A percentile compares a stretch with the other conserved stretches of the same genome.
These are phyloP conservation scores for Hyaloperonospora brassicae DNA, from an alignment of 352 stramenopile species.

Conservation along the genomic window DNA sequence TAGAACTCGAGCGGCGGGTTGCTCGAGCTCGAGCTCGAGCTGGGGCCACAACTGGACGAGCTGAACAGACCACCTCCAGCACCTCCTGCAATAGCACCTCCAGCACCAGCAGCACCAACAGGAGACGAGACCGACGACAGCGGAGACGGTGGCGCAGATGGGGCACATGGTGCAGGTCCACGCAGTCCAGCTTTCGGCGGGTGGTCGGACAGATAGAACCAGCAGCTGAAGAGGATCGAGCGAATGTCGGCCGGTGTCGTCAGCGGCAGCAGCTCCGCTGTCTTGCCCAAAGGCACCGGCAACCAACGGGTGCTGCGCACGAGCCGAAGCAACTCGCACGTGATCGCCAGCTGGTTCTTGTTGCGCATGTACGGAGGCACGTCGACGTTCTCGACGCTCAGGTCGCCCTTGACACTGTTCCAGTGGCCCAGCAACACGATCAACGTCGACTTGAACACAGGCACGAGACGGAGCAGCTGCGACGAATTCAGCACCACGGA, in stretches of 20 bases:
- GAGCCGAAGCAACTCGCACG: conserved; percentile 55
- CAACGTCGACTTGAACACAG: conserved; percentile 64
- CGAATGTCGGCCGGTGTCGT: conserved; percentile 65
- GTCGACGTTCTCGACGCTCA: conserved; percentile 57
- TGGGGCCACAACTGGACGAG: conserved; percentile 12
- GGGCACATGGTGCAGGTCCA: conserved; percentile 32
- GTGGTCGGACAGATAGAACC: conserved; percentile 76
- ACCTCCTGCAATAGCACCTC: no score
- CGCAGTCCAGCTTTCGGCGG: conserved; percentile 33
- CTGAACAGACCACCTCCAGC: conserved; percentile 14
- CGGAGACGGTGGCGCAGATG: conserved; percentile 36
- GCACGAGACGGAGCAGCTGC: conserved; percentile 50
- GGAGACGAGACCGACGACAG: conserved; percentile 43
- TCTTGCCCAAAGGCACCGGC: conserved; percentile 38
- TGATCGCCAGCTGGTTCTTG: conserved; percentile 56
- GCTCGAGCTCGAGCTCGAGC: conserved; percentile 11
- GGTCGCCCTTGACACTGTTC: conserved; percentile 74
- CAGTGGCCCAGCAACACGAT: conserved; percentile 72
- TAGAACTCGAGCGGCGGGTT: conserved; percentile 69
- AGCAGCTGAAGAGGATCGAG: conserved; percentile 73
- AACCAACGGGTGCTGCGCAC: conserved; percentile 54
- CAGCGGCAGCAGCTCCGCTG: conserved; percentile 55
- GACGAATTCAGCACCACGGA: conserved; percentile 31
- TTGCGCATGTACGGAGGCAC: conserved; percentile 80
- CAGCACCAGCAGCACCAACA: no score